Conservation (phyloP, 371 early-diverging fungal species). For the Mucor velutinosus region DNA sequence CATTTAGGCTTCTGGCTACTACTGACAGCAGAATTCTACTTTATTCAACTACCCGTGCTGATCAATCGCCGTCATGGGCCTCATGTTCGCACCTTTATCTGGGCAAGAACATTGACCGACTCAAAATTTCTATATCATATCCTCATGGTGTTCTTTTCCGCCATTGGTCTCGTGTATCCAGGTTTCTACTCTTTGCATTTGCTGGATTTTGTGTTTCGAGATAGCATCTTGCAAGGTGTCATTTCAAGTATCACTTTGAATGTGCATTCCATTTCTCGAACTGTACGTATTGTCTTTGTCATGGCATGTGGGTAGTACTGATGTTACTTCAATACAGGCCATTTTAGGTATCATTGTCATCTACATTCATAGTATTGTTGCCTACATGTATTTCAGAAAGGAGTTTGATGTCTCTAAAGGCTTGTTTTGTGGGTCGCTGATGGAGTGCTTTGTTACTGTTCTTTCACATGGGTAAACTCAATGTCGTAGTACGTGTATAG, state of each 20-base stretch:
- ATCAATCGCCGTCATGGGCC: constrained; percentile 41
- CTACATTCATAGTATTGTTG: constrained; percentile 57
- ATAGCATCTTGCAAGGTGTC: constrained; percentile 62
- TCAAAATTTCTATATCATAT: constrained; percentile 42
- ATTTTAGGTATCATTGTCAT: constrained; percentile 55
- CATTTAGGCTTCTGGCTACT: constrained; percentile 46
- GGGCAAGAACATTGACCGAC: constrained; percentile 28
- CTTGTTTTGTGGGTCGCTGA: constrained; percentile 50
- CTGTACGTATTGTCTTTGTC: constrained; percentile 22
- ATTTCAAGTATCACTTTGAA: constrained; percentile 60
- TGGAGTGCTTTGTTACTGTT: constrained; percentile 54
- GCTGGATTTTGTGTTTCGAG: constrained; percentile 62
- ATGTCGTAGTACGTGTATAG: not conserved
- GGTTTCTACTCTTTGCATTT: constrained; percentile 53
- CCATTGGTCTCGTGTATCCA: constrained; percentile 44
- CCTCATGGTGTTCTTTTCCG: constrained; percentile 41
- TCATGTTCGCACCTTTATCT: not conserved
- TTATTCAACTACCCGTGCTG: constrained; percentile 54
- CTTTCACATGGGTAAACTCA: constrained; percentile 50
- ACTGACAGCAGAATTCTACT: constrained; percentile 51
- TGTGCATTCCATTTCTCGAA: constrained; percentile 53
- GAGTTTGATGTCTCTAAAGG: constrained; percentile 51
- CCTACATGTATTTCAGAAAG: constrained; percentile 52
- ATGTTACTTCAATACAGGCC: constrained; percentile 14
- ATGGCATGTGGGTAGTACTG: not conserved